A percentile compares a stretch with the other conserved stretches of the same genome.
These are phyloP conservation scores for Brassica carinata DNA, from an alignment of 345 rosid species.

Conservation along the genomic window DNA sequence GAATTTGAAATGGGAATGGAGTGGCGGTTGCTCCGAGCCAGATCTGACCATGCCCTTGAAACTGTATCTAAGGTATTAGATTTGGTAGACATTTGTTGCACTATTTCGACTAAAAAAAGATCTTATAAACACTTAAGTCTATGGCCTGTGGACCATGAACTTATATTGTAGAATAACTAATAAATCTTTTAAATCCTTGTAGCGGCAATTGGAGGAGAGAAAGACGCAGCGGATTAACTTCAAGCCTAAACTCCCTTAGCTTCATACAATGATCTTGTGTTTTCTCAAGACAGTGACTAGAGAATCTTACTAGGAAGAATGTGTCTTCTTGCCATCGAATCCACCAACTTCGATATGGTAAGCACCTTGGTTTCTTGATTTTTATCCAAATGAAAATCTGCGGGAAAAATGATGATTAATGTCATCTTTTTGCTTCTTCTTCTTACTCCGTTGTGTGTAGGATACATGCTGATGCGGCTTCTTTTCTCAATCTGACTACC, in stretches of 20 bases:
- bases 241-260: constrained; percentile 48
- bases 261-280: constrained; percentile 18
- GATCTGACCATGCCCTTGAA: constrained; percentile 44
- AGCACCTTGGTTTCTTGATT: constrained; percentile 8
- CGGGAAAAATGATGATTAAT: background rate
- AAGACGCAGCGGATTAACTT: constrained; percentile 43
- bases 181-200: constrained; percentile 13
- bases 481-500: constrained; percentile 16
- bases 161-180: background rate
- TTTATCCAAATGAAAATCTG: background rate
- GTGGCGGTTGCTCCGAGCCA: constrained; percentile 68
- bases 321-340: background rate
- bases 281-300: background rate
- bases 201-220: constrained; percentile 65
- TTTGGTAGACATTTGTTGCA: background rate
- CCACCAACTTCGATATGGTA: constrained; percentile 18
- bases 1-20: constrained; percentile 90
- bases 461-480: constrained; percentile 21
- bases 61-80: constrained; percentile 49
- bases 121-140: background rate
- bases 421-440: background rate
- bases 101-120: background rate
- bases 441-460: constrained; percentile 3
- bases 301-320: constrained; percentile 1
- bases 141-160: constrained; percentile 11